These are phyloP conservation scores for Tolypocladium ovalisporum DNA, from an alignment of 2,329 filamentous ascomycete species.

Conservation along the genomic window DNA sequence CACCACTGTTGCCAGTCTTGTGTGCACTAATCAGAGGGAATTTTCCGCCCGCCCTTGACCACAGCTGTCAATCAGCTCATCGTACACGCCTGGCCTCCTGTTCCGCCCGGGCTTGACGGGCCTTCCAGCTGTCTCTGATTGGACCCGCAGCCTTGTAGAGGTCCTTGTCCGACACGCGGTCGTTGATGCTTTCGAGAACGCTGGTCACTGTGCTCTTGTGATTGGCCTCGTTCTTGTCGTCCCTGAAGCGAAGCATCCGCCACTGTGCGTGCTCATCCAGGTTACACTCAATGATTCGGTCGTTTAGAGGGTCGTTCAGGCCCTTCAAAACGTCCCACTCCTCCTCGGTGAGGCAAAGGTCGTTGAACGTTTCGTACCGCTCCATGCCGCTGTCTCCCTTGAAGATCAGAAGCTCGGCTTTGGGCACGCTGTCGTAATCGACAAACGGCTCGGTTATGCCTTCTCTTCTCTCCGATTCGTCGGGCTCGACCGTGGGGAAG, in stretches of 20 bases:
- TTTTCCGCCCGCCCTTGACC: not conserved
- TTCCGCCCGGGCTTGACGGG: constrained; percentile 29
- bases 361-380: constrained; percentile 53
- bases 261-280: constrained; percentile 66
- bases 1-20: not conserved
- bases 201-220: constrained; percentile 75
- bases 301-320: constrained; percentile 65
- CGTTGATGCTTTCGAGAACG: constrained; percentile 81
- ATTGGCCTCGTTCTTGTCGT: constrained; percentile 88
- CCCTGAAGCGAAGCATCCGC: constrained; percentile 81
- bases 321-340: constrained; percentile 81
- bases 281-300: constrained; percentile 82
- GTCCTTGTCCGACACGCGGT: constrained; percentile 75
- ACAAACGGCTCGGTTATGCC: constrained; percentile 50
- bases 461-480: constrained; percentile 55
- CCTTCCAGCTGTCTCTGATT: constrained; percentile 78
- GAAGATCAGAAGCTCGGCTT: constrained; percentile 61
- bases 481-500: constrained; percentile 63
- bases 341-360: constrained; percentile 56
- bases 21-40: not conserved
- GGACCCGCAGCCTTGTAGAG: constrained; percentile 55
- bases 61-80: not conserved
- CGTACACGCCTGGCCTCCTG: constrained; percentile 12
- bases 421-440: constrained; percentile 73
- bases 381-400: constrained; percentile 43